Base-by-base conservation (phyloP, 2,329 filamentous ascomycete genomes). In the Sporothrix luriei region DNA sequence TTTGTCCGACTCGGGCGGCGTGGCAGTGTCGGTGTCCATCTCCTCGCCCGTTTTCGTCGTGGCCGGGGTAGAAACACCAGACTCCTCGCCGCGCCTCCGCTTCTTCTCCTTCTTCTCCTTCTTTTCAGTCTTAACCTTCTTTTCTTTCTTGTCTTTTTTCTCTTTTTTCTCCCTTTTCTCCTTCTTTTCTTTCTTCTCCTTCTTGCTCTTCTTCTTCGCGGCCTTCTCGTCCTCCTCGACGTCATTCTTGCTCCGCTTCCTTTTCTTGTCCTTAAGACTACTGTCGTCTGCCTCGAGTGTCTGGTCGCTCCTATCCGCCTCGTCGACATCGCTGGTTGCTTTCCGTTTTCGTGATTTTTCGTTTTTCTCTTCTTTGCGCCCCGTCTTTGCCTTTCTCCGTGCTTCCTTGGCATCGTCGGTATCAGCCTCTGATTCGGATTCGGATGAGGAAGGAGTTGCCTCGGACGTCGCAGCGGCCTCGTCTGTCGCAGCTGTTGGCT, bases 271-370 rank as follows among this genome's bases (percentile, higher is more conserved):
- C 72, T 81, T 76, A 72, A 78, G 79, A 66, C 75, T 76, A 70
- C 76, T 79, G 74, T 79, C 82, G 72, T 80, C 79, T 71, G 78
- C 78, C 66, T 75, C 64, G 16, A 46, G 24, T 11, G 1, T 21
- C 51, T 54, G 14, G 4, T 49, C 19, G 21, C 38, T 78, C 74
- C 79, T 82, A 73, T 80, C 79, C 71, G 78, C 78, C 64, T 75
- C 66, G 13, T 76, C 75, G 16, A 76, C 76, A n/a, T 76, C 79
- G 21, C 83, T 80, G 6, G 79, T 21, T 13, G 21, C 78, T 73
- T 84, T 86, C 72, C 82, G 79, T 75, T 85, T 85, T 76, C 84
- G 84, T 9, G 81, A 79, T 74, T 82, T 84, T 74, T 83, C 82
- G 67, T 81, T 78, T 72, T 80, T 80, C 73, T 80, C 81, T 10